Base-by-base conservation (phyloP, 805 yeast genomes). In the Kodamaea nitidulidarum region DNA sequence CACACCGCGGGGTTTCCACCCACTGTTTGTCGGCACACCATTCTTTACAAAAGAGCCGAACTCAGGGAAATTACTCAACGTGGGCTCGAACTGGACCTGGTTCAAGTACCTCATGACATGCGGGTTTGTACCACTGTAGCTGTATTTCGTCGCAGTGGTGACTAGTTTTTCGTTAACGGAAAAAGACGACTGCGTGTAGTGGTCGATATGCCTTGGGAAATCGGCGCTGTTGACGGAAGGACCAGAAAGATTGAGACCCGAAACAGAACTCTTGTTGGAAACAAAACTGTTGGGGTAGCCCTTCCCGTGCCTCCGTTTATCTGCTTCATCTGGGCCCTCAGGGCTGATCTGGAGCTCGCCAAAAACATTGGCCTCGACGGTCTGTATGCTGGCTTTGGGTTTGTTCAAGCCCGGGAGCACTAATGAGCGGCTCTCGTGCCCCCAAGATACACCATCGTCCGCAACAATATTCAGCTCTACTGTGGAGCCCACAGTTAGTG, bases 111-210 rank as follows among this genome's bases (percentile, higher is more conserved):
- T 70, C 37, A 74, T 51, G 22, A 88, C 77, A 43, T 76, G 78
- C 1, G 81, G 80, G 50, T 84, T 81, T 17, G 65, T 61, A 0
- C 95, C 96, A 2, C 65, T 70, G 54, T 87, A 88, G 49, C 82
- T 81, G 50, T 77, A 80, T 28, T 61, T 62, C 14, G 75, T 56
- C 12, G 61, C 58, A 1, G 63, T 54, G 2, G 67, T 56, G 12
- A 63, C 52, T 26, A 58, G 58, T 39, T 52, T 61, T 9, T 61
- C 57, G 38, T 51, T 60, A 12, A 62, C 54, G 29, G 63, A 58
- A 40, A 63, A 59, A 6, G 16, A 12, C 10, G 15, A 14, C 14
- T 27, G 6, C 4, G 31, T 27, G 16, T 6, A 12, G 16, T 27
- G 17, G 4, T 27, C 31, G 16, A 25, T n/a, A 28, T 2, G 24